Percentiles rank a stretch among this genome's conserved stretches.
Evolutionary conservation across 305 asterid species (phyloP).

Genomic region (Fraxinus angustifolia): DNA sequence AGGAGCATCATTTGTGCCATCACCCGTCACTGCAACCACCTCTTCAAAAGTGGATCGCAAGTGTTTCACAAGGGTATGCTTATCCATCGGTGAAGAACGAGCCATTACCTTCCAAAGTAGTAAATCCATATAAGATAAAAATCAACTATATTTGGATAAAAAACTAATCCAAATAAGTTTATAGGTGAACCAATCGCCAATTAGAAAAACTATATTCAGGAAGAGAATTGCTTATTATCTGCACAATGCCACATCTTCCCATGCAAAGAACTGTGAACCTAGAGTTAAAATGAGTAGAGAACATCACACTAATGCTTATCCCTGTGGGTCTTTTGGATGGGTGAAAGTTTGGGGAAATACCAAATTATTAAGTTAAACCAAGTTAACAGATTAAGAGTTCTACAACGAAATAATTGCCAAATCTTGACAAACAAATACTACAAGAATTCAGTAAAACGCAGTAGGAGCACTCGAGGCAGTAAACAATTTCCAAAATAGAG

Average conservation of each 20-base stretch:
- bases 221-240: background rate
- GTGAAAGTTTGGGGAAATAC: background rate
- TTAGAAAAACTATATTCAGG: background rate
- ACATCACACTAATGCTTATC: background rate
- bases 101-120: conserved; percentile 72
- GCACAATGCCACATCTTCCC: background rate
- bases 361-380: background rate
- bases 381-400: background rate
- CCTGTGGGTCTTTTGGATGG: background rate
- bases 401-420: background rate
- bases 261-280: background rate
- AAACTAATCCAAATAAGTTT: background rate
- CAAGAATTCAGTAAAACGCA: background rate
- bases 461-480: background rate
- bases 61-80: conserved; percentile 78
- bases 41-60: conserved; percentile 77
- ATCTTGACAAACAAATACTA: background rate
- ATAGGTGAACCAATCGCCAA: background rate
- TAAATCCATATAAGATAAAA: background rate
- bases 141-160: background rate
- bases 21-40: conserved; percentile 98
- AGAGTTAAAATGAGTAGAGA: background rate
- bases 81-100: conserved; percentile 98
- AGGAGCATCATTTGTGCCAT: conserved; percentile 97
- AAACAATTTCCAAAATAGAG: background rate